Conservation (phyloP, 208 protist species). For the Crithidia bombi region DNA sequence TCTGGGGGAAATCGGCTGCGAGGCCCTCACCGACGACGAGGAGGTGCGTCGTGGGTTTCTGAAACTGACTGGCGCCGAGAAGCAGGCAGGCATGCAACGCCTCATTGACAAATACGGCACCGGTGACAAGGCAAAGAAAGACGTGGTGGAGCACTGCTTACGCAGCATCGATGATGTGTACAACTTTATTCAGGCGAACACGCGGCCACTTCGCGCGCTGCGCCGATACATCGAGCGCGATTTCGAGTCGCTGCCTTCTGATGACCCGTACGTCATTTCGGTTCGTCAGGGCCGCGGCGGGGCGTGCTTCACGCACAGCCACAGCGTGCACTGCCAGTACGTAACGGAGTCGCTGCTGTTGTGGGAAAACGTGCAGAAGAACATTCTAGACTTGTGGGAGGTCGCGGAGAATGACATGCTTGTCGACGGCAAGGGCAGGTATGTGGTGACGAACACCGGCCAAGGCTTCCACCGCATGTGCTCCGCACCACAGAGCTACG, state of each 20-base stretch:
- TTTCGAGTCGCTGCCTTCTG: slow-evolving; percentile 51
- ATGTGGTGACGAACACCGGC: slow-evolving; percentile 91
- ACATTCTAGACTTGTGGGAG: slow-evolving; percentile 96
- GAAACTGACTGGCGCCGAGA: slow-evolving; percentile 42
- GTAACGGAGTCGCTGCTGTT: slow-evolving; percentile 95
- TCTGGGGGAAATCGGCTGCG: slow-evolving; percentile 51
- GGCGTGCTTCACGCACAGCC: slow-evolving; percentile 93
- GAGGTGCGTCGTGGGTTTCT: slow-evolving; percentile 69
- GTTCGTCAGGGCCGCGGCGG: slow-evolving; percentile 69
- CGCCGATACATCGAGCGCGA: slow-evolving; percentile 55
- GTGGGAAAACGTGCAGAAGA: slow-evolving; percentile 93
- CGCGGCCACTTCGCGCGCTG: slow-evolving; percentile 73
- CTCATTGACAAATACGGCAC: slow-evolving; percentile 64
- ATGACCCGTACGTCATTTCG: slow-evolving; percentile 43
- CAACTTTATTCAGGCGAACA: slow-evolving; percentile 86
- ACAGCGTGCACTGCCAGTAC: slow-evolving; percentile 95
- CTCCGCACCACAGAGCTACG: slow-evolving; percentile 81
- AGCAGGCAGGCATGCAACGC: slow-evolving; percentile 54
- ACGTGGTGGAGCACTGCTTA: slow-evolving; percentile 84
- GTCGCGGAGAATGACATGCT: slow-evolving; percentile 95
- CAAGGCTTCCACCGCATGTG: slow-evolving; percentile 97
- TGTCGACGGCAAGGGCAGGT: slow-evolving; percentile 49
- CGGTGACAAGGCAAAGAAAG: slow-evolving; percentile 33
- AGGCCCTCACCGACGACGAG: slow-evolving; percentile 74
- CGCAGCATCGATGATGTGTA: slow-evolving; percentile 96